Percentiles rank a stretch among this genome's conserved stretches.
phyloP scores from a whole-genome alignment of 257 asterid genomes.

The Agastache rugosa region DNA sequence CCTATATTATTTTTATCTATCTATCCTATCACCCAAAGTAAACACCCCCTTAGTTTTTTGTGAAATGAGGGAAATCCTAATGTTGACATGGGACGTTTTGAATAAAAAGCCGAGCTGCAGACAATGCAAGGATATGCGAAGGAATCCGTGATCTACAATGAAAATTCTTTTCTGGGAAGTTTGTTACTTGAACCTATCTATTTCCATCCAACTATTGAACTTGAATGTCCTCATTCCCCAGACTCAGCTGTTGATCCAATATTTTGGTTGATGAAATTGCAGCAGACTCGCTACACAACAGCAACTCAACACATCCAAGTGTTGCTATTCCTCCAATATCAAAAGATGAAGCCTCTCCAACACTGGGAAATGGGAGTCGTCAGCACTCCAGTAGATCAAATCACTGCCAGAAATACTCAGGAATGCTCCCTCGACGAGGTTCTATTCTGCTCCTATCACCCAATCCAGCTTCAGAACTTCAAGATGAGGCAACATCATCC shows the following conservation, averaged over 20 bases:
- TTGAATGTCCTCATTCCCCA: constrained; percentile 19
- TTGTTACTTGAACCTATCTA: no score
- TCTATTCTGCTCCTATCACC: neutral
- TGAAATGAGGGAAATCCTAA: no score
- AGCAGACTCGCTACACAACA: neutral
- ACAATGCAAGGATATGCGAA: no score
- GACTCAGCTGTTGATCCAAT: constrained; percentile 18
- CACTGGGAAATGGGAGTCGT: neutral
- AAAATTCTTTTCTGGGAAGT: constrained; percentile 9
- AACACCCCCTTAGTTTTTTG: no score
- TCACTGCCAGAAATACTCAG: neutral
- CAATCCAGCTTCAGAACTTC: neutral
- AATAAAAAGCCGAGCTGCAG: neutral
- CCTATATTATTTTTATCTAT: no score
- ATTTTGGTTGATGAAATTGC: constrained; percentile 3
- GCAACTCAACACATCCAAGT: neutral
- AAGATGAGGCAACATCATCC: constrained; percentile 17
- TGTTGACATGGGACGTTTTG: neutral
- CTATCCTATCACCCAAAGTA: no score
- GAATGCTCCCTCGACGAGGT: constrained; percentile 23
- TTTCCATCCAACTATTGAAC: neutral
- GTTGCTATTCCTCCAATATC: constrained; percentile 36
- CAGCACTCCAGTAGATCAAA: constrained; percentile 20
- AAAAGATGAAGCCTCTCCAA: neutral
- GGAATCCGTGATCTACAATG: neutral